These are phyloP conservation scores for Cerrena zonata DNA, from an alignment of 1,284 basidiomycete genomes.

Conservation along the genomic window DNA sequence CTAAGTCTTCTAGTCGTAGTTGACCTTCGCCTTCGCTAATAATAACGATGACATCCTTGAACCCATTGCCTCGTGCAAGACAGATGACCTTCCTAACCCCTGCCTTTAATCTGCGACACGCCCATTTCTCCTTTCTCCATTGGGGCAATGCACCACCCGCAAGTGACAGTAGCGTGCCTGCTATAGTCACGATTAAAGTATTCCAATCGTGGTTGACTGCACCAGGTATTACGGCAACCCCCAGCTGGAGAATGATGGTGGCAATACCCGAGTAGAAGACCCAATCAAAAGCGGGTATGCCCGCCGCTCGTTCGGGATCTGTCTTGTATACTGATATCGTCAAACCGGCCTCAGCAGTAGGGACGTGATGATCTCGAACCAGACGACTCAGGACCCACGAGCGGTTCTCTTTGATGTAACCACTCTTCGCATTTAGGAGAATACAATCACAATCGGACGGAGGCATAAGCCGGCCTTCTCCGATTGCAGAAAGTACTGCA, in stretches of 20 bases:
- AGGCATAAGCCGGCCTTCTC: constrained; percentile 28
- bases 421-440: constrained; percentile 25
- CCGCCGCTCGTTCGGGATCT: constrained; percentile 4
- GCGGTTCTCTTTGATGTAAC: constrained; percentile 24
- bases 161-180: constrained; percentile 5
- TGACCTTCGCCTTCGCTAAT: constrained; percentile 20
- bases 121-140: constrained; percentile 29
- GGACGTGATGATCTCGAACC: constrained; percentile 23
- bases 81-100: constrained; percentile 20
- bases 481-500: constrained; percentile 25
- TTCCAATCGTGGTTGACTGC: constrained; percentile 18
- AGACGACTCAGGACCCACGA: constrained; percentile 30
- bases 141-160: constrained; percentile 24
- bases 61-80: constrained; percentile 29
- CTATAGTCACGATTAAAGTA: constrained; percentile 16
- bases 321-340: constrained; percentile 12
- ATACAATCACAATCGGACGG: constrained; percentile 19
- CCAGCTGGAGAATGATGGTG: constrained; percentile 19
- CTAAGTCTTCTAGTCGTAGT: constrained; percentile 28
- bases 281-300: constrained; percentile 20
- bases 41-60: constrained; percentile 26
- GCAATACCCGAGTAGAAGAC: constrained; percentile 19
- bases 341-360: constrained; percentile 13
- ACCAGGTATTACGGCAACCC: constrained; percentile 20
- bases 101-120: constrained; percentile 13